These are phyloP conservation scores for Oryza brachyantha DNA, from an alignment of 176 grass and related monocot species.

Conservation along the genomic window DNA sequence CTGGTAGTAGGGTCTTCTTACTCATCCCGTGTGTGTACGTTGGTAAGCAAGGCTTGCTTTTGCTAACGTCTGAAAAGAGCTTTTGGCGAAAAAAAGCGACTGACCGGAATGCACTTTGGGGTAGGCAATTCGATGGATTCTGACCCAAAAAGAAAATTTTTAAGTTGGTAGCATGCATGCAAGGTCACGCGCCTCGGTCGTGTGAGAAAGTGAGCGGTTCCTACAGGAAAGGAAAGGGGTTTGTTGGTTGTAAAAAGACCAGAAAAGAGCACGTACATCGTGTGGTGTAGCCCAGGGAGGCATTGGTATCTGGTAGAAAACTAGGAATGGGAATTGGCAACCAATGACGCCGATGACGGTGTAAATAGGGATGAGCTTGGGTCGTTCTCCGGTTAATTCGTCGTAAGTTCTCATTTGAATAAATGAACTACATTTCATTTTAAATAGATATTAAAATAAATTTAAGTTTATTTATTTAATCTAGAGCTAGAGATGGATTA, in stretches of 20 bases:
- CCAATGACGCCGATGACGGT: too few relatives aligned
- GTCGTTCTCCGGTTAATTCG: too few relatives aligned
- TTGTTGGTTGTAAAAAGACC: not conserved
- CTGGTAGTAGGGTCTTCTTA: not conserved
- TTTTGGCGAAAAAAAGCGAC: not conserved
- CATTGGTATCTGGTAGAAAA: not conserved
- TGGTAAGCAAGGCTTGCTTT: not conserved
- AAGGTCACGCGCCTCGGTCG: not conserved
- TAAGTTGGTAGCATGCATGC: not conserved
- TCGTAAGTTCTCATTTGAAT: too few relatives aligned
- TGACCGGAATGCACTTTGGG: not conserved
- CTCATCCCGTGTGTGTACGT: not conserved
- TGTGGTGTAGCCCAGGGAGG: not conserved
- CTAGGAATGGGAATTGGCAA: not conserved
- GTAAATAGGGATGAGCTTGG: too few relatives aligned
- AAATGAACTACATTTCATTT: too few relatives aligned
- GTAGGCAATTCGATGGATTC: not conserved
- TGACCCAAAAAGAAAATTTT: not conserved
- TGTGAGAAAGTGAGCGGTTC: not conserved
- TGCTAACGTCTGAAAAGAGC: constrained; percentile 22
- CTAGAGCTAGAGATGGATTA: too few relatives aligned
- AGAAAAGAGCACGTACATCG: not conserved
- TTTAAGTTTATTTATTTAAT: too few relatives aligned
- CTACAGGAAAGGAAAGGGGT: not conserved
- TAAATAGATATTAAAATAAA: too few relatives aligned